Evolutionary conservation across 2,329 filamentous ascomycete species (phyloP).

Genomic region (Plenodomus biglobosus): DNA sequence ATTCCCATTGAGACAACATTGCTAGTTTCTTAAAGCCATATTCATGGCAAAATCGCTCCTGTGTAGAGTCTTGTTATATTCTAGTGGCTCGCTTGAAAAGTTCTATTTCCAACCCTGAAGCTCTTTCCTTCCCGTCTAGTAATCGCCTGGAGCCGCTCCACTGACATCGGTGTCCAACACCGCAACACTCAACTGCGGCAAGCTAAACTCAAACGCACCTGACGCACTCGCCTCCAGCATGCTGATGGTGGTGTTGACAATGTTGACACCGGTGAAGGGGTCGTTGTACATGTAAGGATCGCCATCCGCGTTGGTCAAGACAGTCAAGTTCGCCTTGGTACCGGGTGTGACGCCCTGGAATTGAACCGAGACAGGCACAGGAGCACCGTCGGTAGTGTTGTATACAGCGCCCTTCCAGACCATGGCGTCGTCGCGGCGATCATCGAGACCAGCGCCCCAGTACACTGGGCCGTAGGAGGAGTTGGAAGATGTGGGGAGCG

Average conservation of each 20-base stretch:
- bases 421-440: conserved; percentile 31
- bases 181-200: conserved; percentile 60
- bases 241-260: conserved; percentile 26
- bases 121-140: not conserved
- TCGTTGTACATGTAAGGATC: conserved; percentile 49
- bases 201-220: conserved; percentile 55
- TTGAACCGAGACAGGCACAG: conserved; percentile 26
- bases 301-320: conserved; percentile 47
- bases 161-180: conserved; percentile 50
- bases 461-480: conserved; percentile 48
- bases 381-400: conserved; percentile 46
- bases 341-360: conserved; percentile 35
- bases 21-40: too few relatives aligned
- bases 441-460: conserved; percentile 49
- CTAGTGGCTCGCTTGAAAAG: too few relatives aligned
- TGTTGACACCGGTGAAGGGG: conserved; percentile 51
- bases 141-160: not conserved
- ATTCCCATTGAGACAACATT: too few relatives aligned
- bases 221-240: conserved; percentile 38
- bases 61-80: too few relatives aligned
- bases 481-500: conserved; percentile 45
- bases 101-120: too few relatives aligned
- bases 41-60: too few relatives aligned
- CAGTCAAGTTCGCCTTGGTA: conserved; percentile 42
- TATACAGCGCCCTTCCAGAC: conserved; percentile 54